Evolutionary conservation across 2,329 filamentous ascomycete genomes (phyloP).

Genomic region (Cytospora leucostoma): DNA sequence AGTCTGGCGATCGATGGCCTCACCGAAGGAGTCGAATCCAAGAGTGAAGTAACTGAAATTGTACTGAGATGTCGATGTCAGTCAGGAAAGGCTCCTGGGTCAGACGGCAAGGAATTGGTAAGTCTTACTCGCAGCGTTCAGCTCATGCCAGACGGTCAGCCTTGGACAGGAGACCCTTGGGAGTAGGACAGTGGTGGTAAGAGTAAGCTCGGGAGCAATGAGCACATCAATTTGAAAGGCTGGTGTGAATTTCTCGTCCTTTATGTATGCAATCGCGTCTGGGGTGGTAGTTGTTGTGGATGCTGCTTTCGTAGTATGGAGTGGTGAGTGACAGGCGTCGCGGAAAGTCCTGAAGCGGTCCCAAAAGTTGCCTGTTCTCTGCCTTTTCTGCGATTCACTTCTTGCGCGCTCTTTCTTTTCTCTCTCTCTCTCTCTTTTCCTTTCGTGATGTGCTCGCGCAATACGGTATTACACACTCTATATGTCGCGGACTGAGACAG

Average conservation of each 20-base stretch:
- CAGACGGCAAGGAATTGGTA: slow-evolving; percentile 1
- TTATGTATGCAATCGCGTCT: background rate
- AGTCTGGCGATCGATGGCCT: slow-evolving; percentile 7
- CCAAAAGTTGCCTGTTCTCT: background rate
- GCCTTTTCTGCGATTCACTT: slow-evolving; percentile 3
- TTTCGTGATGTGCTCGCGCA: background rate
- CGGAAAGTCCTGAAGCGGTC: background rate
- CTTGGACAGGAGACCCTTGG: background rate
- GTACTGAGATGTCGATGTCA: slow-evolving; percentile 17
- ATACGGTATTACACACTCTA: background rate
- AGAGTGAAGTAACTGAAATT: slow-evolving; percentile 11
- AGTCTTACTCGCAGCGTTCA: slow-evolving; percentile 23
- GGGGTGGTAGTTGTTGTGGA: background rate
- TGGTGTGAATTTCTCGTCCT: background rate
- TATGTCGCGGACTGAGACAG: background rate
- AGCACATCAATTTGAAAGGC: background rate
- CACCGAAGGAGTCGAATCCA: background rate
- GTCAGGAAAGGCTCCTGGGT: slow-evolving; percentile 11
- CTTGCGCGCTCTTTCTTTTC: background rate
- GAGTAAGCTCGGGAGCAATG: slow-evolving; percentile 1
- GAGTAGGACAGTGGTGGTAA: slow-evolving; percentile 6
- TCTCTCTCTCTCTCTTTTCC: background rate
- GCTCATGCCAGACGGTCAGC: slow-evolving; percentile 22
- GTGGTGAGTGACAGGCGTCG: background rate
- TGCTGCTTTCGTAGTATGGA: background rate